These are phyloP conservation scores for Secale cereale DNA, from an alignment of 176 grass and related monocot genomes.

Conservation along the genomic window DNA sequence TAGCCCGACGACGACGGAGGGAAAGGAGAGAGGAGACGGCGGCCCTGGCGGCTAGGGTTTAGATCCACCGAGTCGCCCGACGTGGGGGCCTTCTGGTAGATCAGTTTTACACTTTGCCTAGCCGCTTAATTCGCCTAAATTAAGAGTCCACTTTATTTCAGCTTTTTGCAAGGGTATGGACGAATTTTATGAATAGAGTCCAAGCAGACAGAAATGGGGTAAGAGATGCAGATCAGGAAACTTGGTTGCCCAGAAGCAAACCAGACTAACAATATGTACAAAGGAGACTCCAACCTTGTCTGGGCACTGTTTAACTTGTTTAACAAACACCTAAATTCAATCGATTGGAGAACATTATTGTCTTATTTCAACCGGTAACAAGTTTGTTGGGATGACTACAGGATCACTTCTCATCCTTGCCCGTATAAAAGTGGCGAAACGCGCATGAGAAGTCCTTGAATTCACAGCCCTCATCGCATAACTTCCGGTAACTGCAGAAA, in stretches of 20 bases:
- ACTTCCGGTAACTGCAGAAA: slow-evolving; percentile 56
- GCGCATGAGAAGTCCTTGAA: slow-evolving; percentile 86
- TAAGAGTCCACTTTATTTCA: background rate
- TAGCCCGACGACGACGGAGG: too few relatives aligned
- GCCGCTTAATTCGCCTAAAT: too few relatives aligned
- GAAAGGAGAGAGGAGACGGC: too few relatives aligned
- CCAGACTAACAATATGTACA: background rate
- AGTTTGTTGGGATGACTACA: background rate
- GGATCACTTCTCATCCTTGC: slow-evolving; percentile 67
- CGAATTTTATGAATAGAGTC: background rate
- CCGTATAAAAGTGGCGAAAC: slow-evolving; percentile 62
- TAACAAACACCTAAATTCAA: slow-evolving; percentile 15
- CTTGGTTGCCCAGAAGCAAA: background rate
- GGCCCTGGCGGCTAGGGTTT: too few relatives aligned
- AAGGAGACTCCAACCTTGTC: background rate
- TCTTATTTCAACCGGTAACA: background rate
- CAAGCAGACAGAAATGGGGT: background rate
- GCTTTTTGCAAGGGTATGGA: background rate
- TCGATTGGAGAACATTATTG: background rate
- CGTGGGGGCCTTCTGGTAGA: too few relatives aligned
- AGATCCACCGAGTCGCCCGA: too few relatives aligned
- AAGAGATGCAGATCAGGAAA: background rate
- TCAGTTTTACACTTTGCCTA: too few relatives aligned
- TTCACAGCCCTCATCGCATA: slow-evolving; percentile 58
- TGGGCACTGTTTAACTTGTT: background rate